phyloP scores from a whole-genome alignment of 1,284 basidiomycete genomes.

The Sparassis latifolia region DNA sequence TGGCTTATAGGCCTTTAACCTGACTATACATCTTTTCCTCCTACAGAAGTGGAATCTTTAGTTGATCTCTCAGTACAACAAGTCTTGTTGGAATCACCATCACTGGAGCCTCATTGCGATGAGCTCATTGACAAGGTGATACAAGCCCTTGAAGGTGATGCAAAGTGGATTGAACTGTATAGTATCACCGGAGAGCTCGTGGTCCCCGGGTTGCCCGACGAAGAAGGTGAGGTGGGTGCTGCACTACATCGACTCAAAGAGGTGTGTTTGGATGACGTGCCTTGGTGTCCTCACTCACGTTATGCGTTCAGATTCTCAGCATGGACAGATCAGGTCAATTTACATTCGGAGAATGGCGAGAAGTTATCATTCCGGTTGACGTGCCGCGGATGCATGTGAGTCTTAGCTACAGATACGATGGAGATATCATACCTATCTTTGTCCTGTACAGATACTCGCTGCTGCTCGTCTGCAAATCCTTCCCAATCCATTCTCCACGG shows the following conservation, averaged over 20 bases:
- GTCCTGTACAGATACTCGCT: conserved; percentile 52
- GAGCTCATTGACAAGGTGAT: conserved; percentile 42
- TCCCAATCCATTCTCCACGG: conserved; percentile 24
- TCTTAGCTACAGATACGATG: conserved; percentile 6
- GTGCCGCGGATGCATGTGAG: conserved; percentile 74
- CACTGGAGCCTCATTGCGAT: conserved; percentile 26
- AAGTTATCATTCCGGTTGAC: conserved; percentile 76
- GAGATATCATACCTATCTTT: background rate
- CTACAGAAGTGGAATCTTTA: conserved; percentile 54
- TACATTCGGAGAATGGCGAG: conserved; percentile 44
- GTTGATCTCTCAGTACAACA: conserved; percentile 44
- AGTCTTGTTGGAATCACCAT: conserved; percentile 29
- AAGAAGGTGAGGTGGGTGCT: conserved; percentile 31
- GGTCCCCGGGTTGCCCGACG: conserved; percentile 38
- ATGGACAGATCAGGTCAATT: conserved; percentile 32
- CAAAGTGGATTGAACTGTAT: conserved; percentile 63
- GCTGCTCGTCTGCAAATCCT: conserved; percentile 55
- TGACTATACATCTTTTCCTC: too few relatives aligned
- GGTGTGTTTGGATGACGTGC: conserved; percentile 16
- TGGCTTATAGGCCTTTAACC: conserved; percentile 3
- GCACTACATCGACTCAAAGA: conserved; percentile 26
- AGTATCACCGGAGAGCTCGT: conserved; percentile 59
- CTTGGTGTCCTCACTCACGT: background rate
- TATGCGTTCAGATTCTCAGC: conserved; percentile 31
- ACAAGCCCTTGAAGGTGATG: conserved; percentile 53